Base-by-base conservation (phyloP, 164 flowering plant genomes). In the Vitis cinerea region DNA sequence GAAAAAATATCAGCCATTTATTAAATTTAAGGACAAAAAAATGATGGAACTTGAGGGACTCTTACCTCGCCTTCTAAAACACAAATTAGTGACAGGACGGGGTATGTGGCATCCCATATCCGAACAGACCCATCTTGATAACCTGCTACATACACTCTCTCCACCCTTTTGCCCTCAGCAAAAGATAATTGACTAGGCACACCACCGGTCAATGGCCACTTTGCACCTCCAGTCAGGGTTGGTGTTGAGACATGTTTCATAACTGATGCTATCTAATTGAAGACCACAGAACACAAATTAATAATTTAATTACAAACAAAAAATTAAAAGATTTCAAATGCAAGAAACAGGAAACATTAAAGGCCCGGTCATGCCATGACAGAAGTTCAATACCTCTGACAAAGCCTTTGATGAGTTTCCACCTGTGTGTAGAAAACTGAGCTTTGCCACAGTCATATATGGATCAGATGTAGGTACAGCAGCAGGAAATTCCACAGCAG, bases 191-290 rank as follows among this genome's bases (percentile, higher is more conserved):
- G 82, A 70, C 81, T 79, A 63, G 79, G 84, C 61, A 90, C 85
- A 29, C 96, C 97, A 49, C 98, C 97, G 60, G 89, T 88, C 77
- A 94, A 71, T 65, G 87, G 91, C 97, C 94, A 90, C 74, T 82
- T 83, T 58, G 64, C 64, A 67, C 72, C 73, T 56, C 64, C 79
- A 65, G 75, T 23, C 54, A 60, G 69, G 29, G 69, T 67, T n/a
- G 71, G 59, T 62, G 74, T 49, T 60, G 79, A 74, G 71, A 72
- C 69, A 64, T 15, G 61, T 72, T 76, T 86, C 73, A 64, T 50
- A 59, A 64, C 53, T 65, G 78, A 64, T 30, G 80, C 78, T 55
- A 77, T 70, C 98, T 91, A 67, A 66, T 60, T 29, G 52, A 59
- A 70, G 1, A 71, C 19, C 63, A 57, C 37, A 60, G 61, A 66